phyloP scores from a whole-genome alignment of 768 basidiomycete species.

The Filobasidium wieringae region DNA sequence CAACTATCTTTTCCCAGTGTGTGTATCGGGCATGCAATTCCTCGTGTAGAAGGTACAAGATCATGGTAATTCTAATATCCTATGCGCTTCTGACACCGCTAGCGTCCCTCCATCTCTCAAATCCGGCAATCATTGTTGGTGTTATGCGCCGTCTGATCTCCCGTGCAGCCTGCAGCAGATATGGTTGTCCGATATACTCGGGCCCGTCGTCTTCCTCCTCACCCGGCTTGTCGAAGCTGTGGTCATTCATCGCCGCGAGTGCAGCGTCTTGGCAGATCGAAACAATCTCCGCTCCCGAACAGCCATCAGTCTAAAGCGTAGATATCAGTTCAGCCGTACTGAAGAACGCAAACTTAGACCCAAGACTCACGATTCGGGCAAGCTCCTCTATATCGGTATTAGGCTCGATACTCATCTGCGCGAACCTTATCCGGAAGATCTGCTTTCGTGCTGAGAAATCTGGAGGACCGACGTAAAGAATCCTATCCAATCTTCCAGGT shows the following conservation, averaged over 20 bases:
- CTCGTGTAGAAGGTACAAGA: too few relatives aligned
- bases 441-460: constrained; percentile 67
- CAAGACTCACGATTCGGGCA: constrained; percentile 51
- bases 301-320: constrained; percentile 65
- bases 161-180: constrained; percentile 62
- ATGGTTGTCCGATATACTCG: constrained; percentile 57
- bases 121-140: constrained; percentile 58
- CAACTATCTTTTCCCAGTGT: too few relatives aligned
- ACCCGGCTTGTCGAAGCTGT: constrained; percentile 48
- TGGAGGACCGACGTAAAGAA: constrained; percentile 87
- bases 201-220: not conserved
- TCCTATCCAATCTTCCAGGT: constrained; percentile 85
- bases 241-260: constrained; percentile 72
- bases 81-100: too few relatives aligned
- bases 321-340: not conserved
- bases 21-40: too few relatives aligned
- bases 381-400: constrained; percentile 56
- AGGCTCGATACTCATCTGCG: constrained; percentile 66
- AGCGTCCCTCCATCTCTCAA: constrained; percentile 56
- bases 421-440: constrained; percentile 66
- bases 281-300: constrained; percentile 87
- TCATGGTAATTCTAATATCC: too few relatives aligned
- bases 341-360: not conserved
- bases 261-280: constrained; percentile 95
- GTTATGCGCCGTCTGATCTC: constrained; percentile 73